Conservation (phyloP, 108 stramenopile species). For the Skeletonema potamos region DNA sequence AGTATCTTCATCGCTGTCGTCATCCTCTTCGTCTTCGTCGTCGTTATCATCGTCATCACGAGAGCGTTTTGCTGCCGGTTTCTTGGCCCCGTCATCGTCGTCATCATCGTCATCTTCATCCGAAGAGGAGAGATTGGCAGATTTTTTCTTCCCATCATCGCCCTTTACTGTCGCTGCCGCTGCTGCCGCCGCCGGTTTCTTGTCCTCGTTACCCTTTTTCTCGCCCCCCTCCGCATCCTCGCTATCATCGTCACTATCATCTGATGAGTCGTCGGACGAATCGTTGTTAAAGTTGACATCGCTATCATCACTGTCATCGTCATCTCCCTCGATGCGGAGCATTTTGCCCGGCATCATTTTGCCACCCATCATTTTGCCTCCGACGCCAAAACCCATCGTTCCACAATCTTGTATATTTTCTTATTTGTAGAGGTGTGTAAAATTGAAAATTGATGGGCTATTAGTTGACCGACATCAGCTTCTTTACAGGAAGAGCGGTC, state of each 20-base stretch:
- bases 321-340: constrained; percentile 47
- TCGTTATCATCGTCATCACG: constrained; percentile 63
- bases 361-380: constrained; percentile 53
- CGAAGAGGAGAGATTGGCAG: constrained; percentile 22
- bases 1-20: constrained; percentile 36
- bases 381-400: constrained; percentile 9
- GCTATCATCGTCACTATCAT: constrained; percentile 22
- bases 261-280: constrained; percentile 38
- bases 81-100: constrained; percentile 5
- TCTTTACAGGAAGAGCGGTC: too few species aligned
- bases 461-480: not conserved
- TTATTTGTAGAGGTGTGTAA: not conserved
- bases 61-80: constrained; percentile 23
- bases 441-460: not conserved
- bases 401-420: too few species aligned
- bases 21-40: constrained; percentile 68
- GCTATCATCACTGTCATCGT: constrained; percentile 54
- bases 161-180: constrained; percentile 50
- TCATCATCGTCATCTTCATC: constrained; percentile 32
- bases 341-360: constrained; percentile 67
- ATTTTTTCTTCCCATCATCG: constrained; percentile 40
- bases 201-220: not conserved
- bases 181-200: not conserved
- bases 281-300: constrained; percentile 23
- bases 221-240: constrained; percentile 24